Evolutionary conservation across 352 stramenopile species (phyloP), one percentile per base, ranked within the genome.

Genomic region (Peronospora destructor): DNA sequence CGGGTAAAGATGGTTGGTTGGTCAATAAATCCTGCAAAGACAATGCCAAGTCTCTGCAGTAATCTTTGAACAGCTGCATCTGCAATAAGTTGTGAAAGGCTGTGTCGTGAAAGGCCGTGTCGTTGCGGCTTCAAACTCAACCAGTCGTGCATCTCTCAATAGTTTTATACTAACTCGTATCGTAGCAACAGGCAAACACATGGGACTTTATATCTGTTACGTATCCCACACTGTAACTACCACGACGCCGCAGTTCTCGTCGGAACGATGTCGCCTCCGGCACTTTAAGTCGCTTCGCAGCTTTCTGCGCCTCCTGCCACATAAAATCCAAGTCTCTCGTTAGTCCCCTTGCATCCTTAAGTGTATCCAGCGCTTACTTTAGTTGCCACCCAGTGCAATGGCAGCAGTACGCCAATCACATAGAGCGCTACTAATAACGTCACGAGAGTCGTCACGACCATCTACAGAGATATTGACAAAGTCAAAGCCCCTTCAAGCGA

Each of bases 171-270:
- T 26, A 26, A 26, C 23, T 26, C 23, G 0, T 3, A 26, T 14
- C 3, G 64, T 71, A 84, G 4, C 73, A 77, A 19, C 64, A 73
- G 13, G 80, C 76, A 32, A 91, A 85, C 19, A 91, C 80, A 41
- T 94, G 83, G 10, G 80, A 73, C 48, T 91, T 91, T 49, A 94
- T 87, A 55, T 94, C 80, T n/a, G 74, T 77, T 36, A 94, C 81
- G 45, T 88, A 94, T 55, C 72, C 90, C 71, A 94, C 85, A 55
- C 80, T 91, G 59, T 87, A 94, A 66, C 83, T 94, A 25, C 80
- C 83, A 6, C 83, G 68, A 13, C 83, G 77, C n/a, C 83, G 68
- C 45, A 91, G 54, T 46, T 94, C 83, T 6, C 83, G 71, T 4
- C 83, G 76, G 46, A 94, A 94, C 4, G 79, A 90, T 30, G 82